Conservation (phyloP, 2,329 filamentous ascomycete genomes). For the Plectosphaerella cucumerina region DNA sequence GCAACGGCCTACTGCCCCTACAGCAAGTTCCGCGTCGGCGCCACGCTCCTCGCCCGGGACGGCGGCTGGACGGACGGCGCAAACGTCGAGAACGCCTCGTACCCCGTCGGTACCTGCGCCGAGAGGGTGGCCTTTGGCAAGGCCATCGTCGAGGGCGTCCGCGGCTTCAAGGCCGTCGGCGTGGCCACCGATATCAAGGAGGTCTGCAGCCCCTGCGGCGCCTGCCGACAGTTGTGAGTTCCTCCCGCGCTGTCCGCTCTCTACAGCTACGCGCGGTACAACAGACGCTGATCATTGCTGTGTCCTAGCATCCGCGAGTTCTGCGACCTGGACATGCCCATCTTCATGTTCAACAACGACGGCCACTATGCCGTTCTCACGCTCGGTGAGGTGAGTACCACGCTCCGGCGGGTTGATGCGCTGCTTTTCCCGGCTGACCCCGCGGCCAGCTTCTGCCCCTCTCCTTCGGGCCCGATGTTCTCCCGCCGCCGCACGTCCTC, state of each 20-base stretch:
- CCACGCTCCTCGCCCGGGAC: constrained; percentile 60
- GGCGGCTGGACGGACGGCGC: constrained; percentile 65
- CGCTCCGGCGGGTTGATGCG: neutral
- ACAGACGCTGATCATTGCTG: too few species aligned
- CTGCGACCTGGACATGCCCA: constrained; percentile 61
- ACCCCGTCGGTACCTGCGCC: constrained; percentile 92
- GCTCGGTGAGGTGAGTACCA: constrained; percentile 56
- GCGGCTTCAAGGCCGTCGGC: constrained; percentile 70
- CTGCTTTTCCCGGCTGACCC: neutral
- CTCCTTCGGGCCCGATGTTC: constrained; percentile 62
- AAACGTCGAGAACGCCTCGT: constrained; percentile 90
- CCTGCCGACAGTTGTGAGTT: constrained; percentile 88
- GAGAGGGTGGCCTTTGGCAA: constrained; percentile 85
- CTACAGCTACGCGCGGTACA: neutral
- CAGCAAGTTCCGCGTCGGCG: constrained; percentile 87
- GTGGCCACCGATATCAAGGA: constrained; percentile 76
- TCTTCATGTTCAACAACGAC: constrained; percentile 91
- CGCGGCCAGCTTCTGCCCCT: constrained; percentile 56
- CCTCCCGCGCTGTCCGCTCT: neutral
- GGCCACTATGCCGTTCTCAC: constrained; percentile 67
- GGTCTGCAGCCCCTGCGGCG: constrained; percentile 79
- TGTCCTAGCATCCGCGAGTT: constrained; percentile 70
- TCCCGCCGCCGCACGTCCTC: constrained; percentile 34
- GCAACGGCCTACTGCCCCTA: constrained; percentile 85
- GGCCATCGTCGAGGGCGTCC: constrained; percentile 61